phyloP scores from a whole-genome alignment of 441 rosid species.

The Macaranga tanarius region DNA sequence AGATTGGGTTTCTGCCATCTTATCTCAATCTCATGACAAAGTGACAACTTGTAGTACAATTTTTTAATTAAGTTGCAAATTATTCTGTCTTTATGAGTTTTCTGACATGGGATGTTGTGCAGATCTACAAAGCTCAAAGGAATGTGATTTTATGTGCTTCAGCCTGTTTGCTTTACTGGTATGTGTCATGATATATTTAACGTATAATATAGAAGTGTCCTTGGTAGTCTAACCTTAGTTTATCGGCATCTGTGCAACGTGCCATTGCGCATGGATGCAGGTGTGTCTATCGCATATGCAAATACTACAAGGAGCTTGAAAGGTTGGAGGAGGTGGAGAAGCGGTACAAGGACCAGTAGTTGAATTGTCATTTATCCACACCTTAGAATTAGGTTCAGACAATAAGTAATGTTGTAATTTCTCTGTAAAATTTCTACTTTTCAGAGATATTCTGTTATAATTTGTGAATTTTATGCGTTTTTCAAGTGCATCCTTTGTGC shows the following conservation, averaged over 20 bases:
- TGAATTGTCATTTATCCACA: neutral
- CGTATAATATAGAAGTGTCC: neutral
- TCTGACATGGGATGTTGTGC: slow-evolving; percentile 15
- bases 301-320: slow-evolving; percentile 65
- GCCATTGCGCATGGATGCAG: slow-evolving; percentile 33
- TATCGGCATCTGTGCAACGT: neutral
- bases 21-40: neutral
- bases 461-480: neutral
- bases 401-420: neutral
- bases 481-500: too few species aligned
- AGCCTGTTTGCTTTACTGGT: slow-evolving; percentile 88
- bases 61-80: neutral
- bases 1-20: neutral
- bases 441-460: neutral
- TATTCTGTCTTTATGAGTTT: neutral
- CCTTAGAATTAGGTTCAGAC: neutral
- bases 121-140: slow-evolving; percentile 90
- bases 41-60: neutral
- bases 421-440: neutral
- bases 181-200: slow-evolving; percentile 15
- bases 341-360: slow-evolving; percentile 62
- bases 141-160: slow-evolving; percentile 69
- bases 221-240: neutral
- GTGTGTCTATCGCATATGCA: slow-evolving; percentile 75
- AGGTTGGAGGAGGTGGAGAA: slow-evolving; percentile 75